Evolutionary conservation across 768 basidiomycete species (phyloP).

Genomic region (Omphalotus guepiniiformis): DNA sequence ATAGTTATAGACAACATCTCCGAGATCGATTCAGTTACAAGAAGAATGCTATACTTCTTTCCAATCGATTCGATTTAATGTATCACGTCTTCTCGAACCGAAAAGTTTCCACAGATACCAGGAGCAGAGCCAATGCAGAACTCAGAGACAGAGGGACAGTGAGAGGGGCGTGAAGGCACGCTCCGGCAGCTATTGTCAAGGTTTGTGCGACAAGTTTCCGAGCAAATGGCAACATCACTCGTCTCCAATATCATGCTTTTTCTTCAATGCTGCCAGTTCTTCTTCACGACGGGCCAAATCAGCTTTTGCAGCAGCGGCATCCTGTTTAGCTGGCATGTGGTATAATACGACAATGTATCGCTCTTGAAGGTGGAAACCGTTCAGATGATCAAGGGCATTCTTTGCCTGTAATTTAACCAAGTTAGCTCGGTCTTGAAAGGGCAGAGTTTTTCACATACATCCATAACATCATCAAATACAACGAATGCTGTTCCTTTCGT

Average conservation of each 20-base stretch:
- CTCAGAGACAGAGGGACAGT: too few species aligned
- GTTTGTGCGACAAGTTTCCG: too few species aligned
- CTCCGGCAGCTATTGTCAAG: too few species aligned
- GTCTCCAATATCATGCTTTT: conserved; percentile 81
- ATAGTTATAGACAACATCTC: neutral
- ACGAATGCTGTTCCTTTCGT: conserved; percentile 96
- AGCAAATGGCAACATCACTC: conserved; percentile 44
- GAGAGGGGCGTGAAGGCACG: too few species aligned
- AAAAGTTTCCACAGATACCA: too few species aligned
- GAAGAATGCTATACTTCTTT: too few species aligned
- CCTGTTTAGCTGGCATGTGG: conserved; percentile 97
- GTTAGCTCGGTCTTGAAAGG: conserved; percentile 12
- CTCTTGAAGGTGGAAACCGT: conserved; percentile 97
- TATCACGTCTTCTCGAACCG: too few species aligned
- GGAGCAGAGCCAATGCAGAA: too few species aligned
- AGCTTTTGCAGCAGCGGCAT: conserved; percentile 88
- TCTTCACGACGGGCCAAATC: conserved; percentile 90
- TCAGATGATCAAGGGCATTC: conserved; percentile 93
- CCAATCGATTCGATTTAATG: too few species aligned
- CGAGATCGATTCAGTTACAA: too few species aligned
- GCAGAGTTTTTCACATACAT: conserved; percentile 46
- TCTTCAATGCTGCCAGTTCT: conserved; percentile 83
- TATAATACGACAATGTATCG: conserved; percentile 98
- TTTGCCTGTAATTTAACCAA: conserved; percentile 65
- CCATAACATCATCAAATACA: conserved; percentile 95